Base-by-base conservation (phyloP, 352 stramenopile species). In the Blastocystis sp. region DNA sequence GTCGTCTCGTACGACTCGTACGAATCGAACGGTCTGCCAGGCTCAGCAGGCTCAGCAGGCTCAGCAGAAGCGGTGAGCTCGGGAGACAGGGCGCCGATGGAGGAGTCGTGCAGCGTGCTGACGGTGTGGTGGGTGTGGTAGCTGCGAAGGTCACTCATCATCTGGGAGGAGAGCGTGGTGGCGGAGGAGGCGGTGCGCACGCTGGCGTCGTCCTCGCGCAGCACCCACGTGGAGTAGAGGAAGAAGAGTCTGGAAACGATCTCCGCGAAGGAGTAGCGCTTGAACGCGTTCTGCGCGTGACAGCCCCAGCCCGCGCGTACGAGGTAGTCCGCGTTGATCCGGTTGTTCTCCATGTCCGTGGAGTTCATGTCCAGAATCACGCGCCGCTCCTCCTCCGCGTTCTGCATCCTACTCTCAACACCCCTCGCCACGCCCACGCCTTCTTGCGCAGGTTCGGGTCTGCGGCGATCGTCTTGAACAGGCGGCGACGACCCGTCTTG, bases 281-380 rank as follows among this genome's bases (percentile, higher is more conserved):
- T 61, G 17, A 84, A 45, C 11, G 57, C 40, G n/a, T 28, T 84
- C 74, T 77, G 34, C 17, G 24, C 28, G 61, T 38, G n/a, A 68
- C 1, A 19, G 19, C 3, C 3, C 4, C 7, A n/a, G 48, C 21
- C 3, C 42, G 21, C 3, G 19, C 10, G 34, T 19, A 84, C 74
- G 28, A 84, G 42, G 48, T 57, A 69, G 6, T 68, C 74, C 17
- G 74, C 28, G 28, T 84, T 84, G 7, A 69, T 43, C 21, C 38
- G 61, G 45, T 84, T 84, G 52, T 84, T 84, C 28, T 84, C 74
- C 48, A 84, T 66, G 48, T 84, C 74, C 38, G 28, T 28, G 11
- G 74, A 84, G 17, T 62, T 84, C 74, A 84, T 69, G 11, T 84
- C 74, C 3, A 84, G 54, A 34, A 84, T 84, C 14, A 84, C 74